phyloP scores from a whole-genome alignment of 106 monocot genomes.

The Posidonia australis region DNA sequence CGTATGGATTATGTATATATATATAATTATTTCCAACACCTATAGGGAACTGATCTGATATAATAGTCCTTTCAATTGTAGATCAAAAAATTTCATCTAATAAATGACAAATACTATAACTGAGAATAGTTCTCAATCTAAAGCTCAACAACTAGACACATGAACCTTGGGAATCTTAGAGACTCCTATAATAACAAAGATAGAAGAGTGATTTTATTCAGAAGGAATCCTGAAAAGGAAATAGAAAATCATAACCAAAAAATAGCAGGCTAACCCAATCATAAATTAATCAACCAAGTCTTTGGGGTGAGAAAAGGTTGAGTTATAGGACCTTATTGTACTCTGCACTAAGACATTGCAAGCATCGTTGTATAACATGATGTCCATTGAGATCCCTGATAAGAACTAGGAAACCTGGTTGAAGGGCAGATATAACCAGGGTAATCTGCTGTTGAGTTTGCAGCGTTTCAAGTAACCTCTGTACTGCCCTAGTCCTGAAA shows the following conservation, averaged over 20 bases:
- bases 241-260: not conserved
- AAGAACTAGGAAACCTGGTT: constrained; percentile 12
- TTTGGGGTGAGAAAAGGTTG: not conserved
- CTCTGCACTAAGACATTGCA: constrained; percentile 11
- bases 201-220: too few relatives aligned
- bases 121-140: too few relatives aligned
- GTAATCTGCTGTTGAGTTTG: constrained; percentile 8
- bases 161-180: too few relatives aligned
- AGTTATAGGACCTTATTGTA: constrained; percentile 11
- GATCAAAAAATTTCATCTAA: too few relatives aligned
- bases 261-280: too few relatives aligned
- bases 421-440: constrained; percentile 7
- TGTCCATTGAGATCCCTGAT: constrained; percentile 21
- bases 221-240: not conserved
- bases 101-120: too few relatives aligned
- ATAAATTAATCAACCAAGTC: not conserved
- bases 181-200: too few relatives aligned
- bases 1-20: too few relatives aligned
- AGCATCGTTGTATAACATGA: constrained; percentile 22
- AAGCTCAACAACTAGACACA: too few relatives aligned
- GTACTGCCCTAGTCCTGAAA: constrained; percentile 22
- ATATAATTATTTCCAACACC: too few relatives aligned
- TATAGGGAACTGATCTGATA: too few relatives aligned
- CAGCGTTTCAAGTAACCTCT: constrained; percentile 18
- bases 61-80: too few relatives aligned